Evolutionary conservation across 1,284 basidiomycete species (phyloP).

Genomic region (Trichosporon asahii): DNA sequence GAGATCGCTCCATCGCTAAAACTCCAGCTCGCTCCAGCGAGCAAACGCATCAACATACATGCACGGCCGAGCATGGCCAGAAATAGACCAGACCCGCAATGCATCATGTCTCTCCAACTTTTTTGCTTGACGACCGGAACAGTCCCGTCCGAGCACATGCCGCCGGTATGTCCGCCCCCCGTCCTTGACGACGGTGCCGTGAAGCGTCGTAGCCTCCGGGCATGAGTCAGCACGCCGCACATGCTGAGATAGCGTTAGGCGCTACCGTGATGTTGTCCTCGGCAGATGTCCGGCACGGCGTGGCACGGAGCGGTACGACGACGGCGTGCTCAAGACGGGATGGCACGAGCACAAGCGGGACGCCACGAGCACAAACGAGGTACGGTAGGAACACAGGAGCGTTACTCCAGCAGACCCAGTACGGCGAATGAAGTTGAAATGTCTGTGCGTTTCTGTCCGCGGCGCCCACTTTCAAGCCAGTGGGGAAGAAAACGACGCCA

Average conservation of each 20-base stretch:
- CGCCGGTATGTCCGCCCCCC: neutral
- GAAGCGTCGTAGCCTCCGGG: neutral
- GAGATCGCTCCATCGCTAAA: neutral
- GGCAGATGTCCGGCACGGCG: neutral
- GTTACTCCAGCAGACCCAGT: neutral
- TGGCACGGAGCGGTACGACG: neutral
- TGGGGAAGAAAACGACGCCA: neutral
- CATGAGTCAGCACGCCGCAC: neutral
- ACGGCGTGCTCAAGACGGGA: neutral
- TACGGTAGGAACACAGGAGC: neutral
- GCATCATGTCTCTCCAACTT: neutral
- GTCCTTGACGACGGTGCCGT: slow-evolving; percentile 1
- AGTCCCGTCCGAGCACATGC: neutral
- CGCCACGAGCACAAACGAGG: neutral
- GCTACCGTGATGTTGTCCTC: neutral
- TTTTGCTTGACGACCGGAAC: neutral
- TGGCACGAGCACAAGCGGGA: neutral
- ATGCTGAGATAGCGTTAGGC: neutral
- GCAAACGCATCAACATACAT: neutral
- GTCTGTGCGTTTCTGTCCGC: neutral
- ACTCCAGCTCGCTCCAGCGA: neutral
- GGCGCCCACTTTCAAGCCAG: too few relatives aligned
- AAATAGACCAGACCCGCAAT: slow-evolving; percentile 2
- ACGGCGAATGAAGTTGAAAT: neutral
- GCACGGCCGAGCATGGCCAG: slow-evolving; percentile 1